Base-by-base conservation (phyloP, 2,329 filamentous ascomycete species). In the Cladosporium sp. region DNA sequence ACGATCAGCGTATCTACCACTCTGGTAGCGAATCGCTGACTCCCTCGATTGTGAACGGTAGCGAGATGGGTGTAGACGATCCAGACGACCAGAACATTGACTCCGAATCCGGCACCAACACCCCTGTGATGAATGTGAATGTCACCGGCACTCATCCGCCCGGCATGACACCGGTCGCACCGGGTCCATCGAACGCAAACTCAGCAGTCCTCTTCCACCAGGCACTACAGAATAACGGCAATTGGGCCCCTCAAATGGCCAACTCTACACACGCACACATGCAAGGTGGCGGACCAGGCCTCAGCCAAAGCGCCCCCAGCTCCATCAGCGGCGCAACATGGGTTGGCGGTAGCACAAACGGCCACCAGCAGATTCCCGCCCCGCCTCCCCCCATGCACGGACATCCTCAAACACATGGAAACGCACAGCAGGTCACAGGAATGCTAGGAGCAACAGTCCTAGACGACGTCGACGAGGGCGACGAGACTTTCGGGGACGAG, bases 401-500 rank as follows among this genome's bases (percentile, higher is more conserved):
- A 37, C 42, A 34, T 55, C 35, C 13, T 15, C 42, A 48, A 17
- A 32, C 22, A 61, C 62, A 12, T 12, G 52, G 52, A 9, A 55
- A 55, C 20, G 68, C 68, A 17, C 69, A 71, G 59, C 68, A 72
- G 51, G 69, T 73, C 37, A 70, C 69, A 15, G 70, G 68, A 40
- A 72, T 73, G 71, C 70, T 73, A 66, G 67, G 68, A 10, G 69
- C 70, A 2, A 64, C 69, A 3, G 72, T 69, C 5, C 71, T 78
- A 48, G 70, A 71, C 37, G 71, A 72, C 47, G 64, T 68, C 19
- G 75, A 78, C 25, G 69, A 70, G 59, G 64, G 61, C 17, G 73
- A 76, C 47, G 75, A 78, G 36, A 73, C 74, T 28, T 77, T 76
- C 61, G 74, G 74, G 9, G 75, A 77, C 42, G 75, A 71, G 22